A percentile compares a stretch with the other conserved stretches of the same genome.
phyloP scores from a whole-genome alignment of 1,284 basidiomycete species.

The Puccinia brachypodii region DNA sequence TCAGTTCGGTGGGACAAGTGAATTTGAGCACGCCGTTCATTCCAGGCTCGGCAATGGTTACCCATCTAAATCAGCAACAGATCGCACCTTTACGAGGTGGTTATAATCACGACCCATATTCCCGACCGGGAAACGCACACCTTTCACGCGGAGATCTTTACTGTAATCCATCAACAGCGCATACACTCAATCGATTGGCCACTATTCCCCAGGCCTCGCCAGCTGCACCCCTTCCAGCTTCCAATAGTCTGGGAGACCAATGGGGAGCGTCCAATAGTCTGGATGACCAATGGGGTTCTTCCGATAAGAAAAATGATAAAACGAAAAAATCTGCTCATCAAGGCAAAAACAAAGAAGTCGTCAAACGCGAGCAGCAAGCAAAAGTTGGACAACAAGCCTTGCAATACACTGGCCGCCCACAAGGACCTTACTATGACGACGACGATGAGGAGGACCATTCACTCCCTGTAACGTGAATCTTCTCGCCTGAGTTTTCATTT shows the following conservation, averaged over 20 bases:
- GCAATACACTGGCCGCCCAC: neutral
- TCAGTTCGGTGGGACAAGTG: conserved; percentile 36
- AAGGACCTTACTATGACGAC: neutral
- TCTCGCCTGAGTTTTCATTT: neutral
- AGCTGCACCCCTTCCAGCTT: neutral
- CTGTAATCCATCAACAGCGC: neutral
- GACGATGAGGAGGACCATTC: neutral
- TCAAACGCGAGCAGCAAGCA: neutral
- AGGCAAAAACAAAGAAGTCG: neutral
- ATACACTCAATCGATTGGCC: neutral
- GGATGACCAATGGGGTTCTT: neutral
- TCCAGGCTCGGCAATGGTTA: conserved; percentile 16
- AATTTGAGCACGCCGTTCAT: conserved; percentile 37
- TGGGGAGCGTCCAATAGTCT: neutral
- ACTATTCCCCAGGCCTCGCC: neutral
- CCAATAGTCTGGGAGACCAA: neutral
- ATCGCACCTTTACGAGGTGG: neutral
- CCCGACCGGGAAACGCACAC: neutral
- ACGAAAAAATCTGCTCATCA: neutral
- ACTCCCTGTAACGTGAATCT: neutral
- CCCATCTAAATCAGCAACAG: neutral
- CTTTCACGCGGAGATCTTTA: neutral
- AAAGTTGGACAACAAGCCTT: neutral
- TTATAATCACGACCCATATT: neutral
- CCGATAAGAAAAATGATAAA: too few species aligned